These are phyloP conservation scores for Hanseniaspora lachancei DNA, from an alignment of 805 yeast species.

Conservation along the genomic window DNA sequence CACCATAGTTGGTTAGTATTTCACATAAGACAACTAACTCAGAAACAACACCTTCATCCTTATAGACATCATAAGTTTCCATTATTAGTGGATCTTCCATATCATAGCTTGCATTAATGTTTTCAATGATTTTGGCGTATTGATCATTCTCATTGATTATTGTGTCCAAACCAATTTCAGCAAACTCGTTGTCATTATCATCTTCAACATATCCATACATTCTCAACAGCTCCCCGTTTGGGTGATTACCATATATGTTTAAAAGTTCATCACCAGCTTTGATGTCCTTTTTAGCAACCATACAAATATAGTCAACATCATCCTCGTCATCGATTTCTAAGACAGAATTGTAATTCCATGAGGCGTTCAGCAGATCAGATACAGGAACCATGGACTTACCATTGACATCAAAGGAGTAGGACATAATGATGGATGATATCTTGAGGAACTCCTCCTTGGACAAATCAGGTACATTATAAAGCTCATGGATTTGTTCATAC, in stretches of 20 bases:
- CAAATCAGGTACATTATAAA: slow-evolving; percentile 15
- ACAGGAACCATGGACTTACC: slow-evolving; percentile 81
- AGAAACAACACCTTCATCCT: slow-evolving; percentile 43
- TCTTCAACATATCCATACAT: slow-evolving; percentile 84
- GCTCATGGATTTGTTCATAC: slow-evolving; percentile 36
- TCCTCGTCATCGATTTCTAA: slow-evolving; percentile 20
- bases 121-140: slow-evolving; percentile 16
- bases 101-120: slow-evolving; percentile 26
- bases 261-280: slow-evolving; percentile 58
- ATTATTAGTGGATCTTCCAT: slow-evolving; percentile 31
- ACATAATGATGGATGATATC: slow-evolving; percentile 70
- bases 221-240: slow-evolving; percentile 80
- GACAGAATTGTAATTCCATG: slow-evolving; percentile 3
- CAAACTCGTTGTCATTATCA: slow-evolving; percentile 68
- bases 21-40: slow-evolving; percentile 47
- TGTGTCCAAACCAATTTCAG: slow-evolving; percentile 44
- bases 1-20: slow-evolving; percentile 24
- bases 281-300: slow-evolving; percentile 57
- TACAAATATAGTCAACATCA: slow-evolving; percentile 33
- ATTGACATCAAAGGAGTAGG: slow-evolving; percentile 68
- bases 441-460: slow-evolving; percentile 36
- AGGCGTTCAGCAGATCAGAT: slow-evolving; percentile 85
- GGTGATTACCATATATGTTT: slow-evolving; percentile 82
- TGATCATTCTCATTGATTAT: slow-evolving; percentile 22
- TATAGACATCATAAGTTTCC: slow-evolving; percentile 52